phyloP scores from a whole-genome alignment of 306 rosid genomes.

The Cicer cuneatum region DNA sequence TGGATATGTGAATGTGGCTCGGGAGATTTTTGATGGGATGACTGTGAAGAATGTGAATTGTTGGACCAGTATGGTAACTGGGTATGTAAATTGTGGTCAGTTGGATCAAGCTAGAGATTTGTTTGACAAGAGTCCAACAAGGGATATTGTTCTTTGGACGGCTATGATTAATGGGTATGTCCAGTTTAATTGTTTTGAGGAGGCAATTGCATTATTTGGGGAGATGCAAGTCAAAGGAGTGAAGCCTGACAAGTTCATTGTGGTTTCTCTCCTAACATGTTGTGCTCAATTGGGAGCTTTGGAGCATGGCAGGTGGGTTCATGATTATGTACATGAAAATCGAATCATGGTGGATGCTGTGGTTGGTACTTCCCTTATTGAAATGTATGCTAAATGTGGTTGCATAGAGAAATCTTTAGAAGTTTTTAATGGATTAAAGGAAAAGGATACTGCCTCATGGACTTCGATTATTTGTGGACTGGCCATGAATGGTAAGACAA shows the following conservation, averaged over 20 bases:
- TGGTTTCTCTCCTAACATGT: constrained; percentile 71
- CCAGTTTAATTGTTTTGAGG: constrained; percentile 64
- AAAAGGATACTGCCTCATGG: constrained; percentile 71
- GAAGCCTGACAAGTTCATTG: constrained; percentile 64
- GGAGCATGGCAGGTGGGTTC: constrained; percentile 77
- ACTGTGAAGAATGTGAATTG: constrained; percentile 59
- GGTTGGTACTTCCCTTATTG: constrained; percentile 75
- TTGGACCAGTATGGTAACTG: constrained; percentile 82
- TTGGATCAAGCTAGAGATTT: constrained; percentile 68
- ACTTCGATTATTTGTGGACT: constrained; percentile 77
- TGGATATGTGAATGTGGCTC: constrained; percentile 56
- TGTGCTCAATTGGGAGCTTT: constrained; percentile 75
- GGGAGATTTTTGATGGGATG: constrained; percentile 59
- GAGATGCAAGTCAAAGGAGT: constrained; percentile 66
- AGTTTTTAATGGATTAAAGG: constrained; percentile 57
- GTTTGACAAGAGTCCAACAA: constrained; percentile 67
- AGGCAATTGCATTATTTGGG: constrained; percentile 60
- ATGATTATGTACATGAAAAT: constrained; percentile 53
- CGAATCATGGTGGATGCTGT: constrained; percentile 59
- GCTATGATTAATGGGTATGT: constrained; percentile 84
- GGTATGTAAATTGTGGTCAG: constrained; percentile 63
- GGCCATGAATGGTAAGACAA: constrained; percentile 73
- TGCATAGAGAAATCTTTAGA: constrained; percentile 63
- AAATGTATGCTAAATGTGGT: constrained; percentile 83
- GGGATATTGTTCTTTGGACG: constrained; percentile 79